Evolutionary conservation across 139 green algal genomes (phyloP), one percentile per base, ranked within the genome.

Genomic region (Deuterostichococcus epilithicus): DNA sequence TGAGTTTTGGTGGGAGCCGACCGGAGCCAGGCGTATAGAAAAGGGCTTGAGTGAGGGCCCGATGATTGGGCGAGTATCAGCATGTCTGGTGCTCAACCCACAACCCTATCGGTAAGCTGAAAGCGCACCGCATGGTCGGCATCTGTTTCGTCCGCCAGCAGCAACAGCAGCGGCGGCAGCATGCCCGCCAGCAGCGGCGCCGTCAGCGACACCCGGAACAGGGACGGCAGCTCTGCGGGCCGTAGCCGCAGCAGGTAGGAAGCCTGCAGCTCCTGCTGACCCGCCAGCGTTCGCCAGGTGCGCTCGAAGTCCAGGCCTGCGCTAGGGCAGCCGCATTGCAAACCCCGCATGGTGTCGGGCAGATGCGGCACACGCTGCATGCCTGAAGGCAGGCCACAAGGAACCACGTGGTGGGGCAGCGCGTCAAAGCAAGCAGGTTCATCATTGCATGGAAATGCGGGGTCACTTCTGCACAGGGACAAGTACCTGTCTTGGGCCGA

Each of bases 261-360:
- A 0, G 81, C 80, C 80, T 94, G 89, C n/a, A 44, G 73, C 34
- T 45, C 37, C 13, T 26, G 15, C 42, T 93, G 78, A 22, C 83
- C 85, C 15, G 68, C 83, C 23, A 91, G 69, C 22, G 71, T 76
- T 42, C 85, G 84, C 91, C 91, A 95, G 0, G 78, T 72, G 18
- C 80, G 75, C 67, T 95, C 91, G 79, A 95, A 95, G 33, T 95
- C 90, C 20, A 85, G 42, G 18, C 84, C 84, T 88, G 73, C 78
- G 32, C 44, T n/a, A n/a, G n/a, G n/a, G n/a, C n/a, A n/a, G n/a
- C n/a, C n/a, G n/a, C n/a, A n/a, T n/a, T n/a, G n/a, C n/a, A n/a
- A n/a, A n/a, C n/a, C n/a, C n/a, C n/a, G n/a, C n/a, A n/a, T n/a
- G n/a, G n/a, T n/a, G n/a, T n/a, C n/a, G n/a, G n/a, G n/a, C n/a